Evolutionary conservation across 2,329 filamentous ascomycete species (phyloP).

Genomic region (Hirsutella rhossiliensis): DNA sequence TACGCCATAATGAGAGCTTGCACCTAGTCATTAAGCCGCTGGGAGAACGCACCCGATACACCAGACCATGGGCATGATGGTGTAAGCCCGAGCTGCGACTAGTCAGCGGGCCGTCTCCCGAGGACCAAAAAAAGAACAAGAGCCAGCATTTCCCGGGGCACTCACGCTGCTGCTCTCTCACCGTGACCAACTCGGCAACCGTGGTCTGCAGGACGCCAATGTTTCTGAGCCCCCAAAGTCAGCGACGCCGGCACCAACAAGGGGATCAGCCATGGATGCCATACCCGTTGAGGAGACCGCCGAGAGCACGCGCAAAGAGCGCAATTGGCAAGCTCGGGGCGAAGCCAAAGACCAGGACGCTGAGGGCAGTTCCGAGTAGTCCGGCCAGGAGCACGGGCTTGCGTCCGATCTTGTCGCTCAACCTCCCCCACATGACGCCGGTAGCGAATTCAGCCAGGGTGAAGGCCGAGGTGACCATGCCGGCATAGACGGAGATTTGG

Average conservation of each 20-base stretch:
- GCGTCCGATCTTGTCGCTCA: conserved; percentile 84
- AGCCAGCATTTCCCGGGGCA: conserved; percentile 5
- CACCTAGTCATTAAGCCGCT: too few species aligned
- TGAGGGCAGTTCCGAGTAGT: conserved; percentile 81
- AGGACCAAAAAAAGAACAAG: too few species aligned
- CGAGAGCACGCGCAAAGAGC: conserved; percentile 75
- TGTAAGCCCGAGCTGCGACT: conserved; percentile 71
- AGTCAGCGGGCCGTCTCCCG: neutral
- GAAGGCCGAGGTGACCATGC: conserved; percentile 93
- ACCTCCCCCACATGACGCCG: conserved; percentile 80
- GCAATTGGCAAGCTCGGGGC: conserved; percentile 71
- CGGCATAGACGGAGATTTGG: conserved; percentile 82
- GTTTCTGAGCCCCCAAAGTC: conserved; percentile 44
- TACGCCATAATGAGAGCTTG: conserved; percentile 14
- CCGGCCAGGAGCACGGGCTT: conserved; percentile 87
- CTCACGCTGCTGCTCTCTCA: conserved; percentile 85
- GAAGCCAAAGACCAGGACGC: conserved; percentile 88
- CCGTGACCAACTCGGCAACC: conserved; percentile 83
- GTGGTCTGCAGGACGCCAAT: conserved; percentile 94
- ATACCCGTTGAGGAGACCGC: conserved; percentile 85
- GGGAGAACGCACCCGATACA: conserved; percentile 62
- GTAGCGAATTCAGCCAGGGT: conserved; percentile 92
- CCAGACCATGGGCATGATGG: conserved; percentile 98
- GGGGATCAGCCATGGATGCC: neutral
- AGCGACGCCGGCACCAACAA: neutral